Evolutionary conservation across 108 stramenopile genomes (phyloP), one percentile per base, ranked within the genome.

Genomic region (Cyclotella baltica): DNA sequence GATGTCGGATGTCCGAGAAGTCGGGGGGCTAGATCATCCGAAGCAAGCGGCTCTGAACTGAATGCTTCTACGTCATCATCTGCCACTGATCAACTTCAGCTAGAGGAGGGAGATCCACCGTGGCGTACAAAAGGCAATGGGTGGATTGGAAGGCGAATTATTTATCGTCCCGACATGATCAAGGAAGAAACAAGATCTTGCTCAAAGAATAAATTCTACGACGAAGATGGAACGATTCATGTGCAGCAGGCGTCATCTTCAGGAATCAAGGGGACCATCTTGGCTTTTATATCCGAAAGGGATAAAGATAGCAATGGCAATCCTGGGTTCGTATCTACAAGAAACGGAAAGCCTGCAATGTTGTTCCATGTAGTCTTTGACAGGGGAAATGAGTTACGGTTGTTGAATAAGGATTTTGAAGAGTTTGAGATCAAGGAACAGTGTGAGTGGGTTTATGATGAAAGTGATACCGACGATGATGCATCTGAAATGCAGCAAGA

Each of bases 301-400:
- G 70, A 78, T 58, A 47, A 63, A 33, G 70, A 78, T 27, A 64
- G 61, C 18, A 9, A 29, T 11, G 62, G 62, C 23, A 74, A 65
- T 29, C 62, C 73, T 33, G 73, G 51, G 5, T 74, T 53, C 36
- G 62, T 74, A 18, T 63, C 62, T 20, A 65, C 25, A 15, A 74
- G 29, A 65, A 30, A 57, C 19, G 73, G 73, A 0, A 36, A 25
- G 13, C 73, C 73, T 3, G 47, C 73, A 0, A 74, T 6, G n/a
- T 40, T 74, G 47, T 74, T 74, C 33, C 73, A 64, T 58, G 56
- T 74, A 30, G 62, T 40, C n/a, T 52, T 74, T 34, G 73, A 74
- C 30, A 53, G 53, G 11, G 57, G 40, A 19, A 29, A 64, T 62
- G 62, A 63, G 13, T 48, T 47, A 34, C 28, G 31, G 29, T 22